Evolutionary conservation across 176 grass and related monocot species (phyloP).

Genomic region (Oryza glaberrima): DNA sequence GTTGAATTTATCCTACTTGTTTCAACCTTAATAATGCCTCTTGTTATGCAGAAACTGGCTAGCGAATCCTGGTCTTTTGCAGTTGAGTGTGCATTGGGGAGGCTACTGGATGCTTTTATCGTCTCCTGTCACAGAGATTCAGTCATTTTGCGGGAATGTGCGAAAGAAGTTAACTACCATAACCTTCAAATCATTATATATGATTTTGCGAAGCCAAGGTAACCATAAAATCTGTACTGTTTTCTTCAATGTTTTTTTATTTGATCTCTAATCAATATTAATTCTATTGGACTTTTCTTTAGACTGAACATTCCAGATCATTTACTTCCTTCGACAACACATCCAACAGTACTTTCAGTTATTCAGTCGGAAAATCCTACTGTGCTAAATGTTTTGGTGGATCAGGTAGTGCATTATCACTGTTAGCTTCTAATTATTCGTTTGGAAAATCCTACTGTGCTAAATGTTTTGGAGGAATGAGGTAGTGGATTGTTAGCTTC

Average conservation of each 20-base stretch:
- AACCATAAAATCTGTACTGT: slow-evolving; percentile 23
- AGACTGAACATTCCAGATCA: slow-evolving; percentile 60
- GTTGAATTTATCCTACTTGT: slow-evolving; percentile 3
- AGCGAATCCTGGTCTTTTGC: slow-evolving; percentile 82
- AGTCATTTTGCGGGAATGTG: slow-evolving; percentile 72
- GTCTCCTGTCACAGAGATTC: slow-evolving; percentile 77
- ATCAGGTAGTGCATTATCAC: slow-evolving; percentile 53
- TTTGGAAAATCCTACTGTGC: too few species aligned
- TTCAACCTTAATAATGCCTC: slow-evolving; percentile 26
- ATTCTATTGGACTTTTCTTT: slow-evolving; percentile 36
- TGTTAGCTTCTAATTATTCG: too few species aligned
- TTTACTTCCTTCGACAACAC: slow-evolving; percentile 66
- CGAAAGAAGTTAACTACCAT: slow-evolving; percentile 63
- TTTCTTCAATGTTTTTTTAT: slow-evolving; percentile 24
- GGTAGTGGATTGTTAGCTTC: neutral
- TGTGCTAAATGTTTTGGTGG: slow-evolving; percentile 88
- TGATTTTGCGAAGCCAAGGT: slow-evolving; percentile 74
- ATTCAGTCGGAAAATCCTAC: slow-evolving; percentile 65
- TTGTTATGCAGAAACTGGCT: slow-evolving; percentile 63
- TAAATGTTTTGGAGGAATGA: too few species aligned
- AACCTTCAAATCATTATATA: slow-evolving; percentile 85
- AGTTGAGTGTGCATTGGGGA: slow-evolving; percentile 69
- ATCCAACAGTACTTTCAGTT: slow-evolving; percentile 77
- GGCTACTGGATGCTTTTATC: slow-evolving; percentile 83
- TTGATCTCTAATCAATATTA: slow-evolving; percentile 28